A percentile compares a stretch with the other conserved stretches of the same genome.
Evolutionary conservation across 208 protist genomes (phyloP).

Genomic region (Trypanosoma rangeli): DNA sequence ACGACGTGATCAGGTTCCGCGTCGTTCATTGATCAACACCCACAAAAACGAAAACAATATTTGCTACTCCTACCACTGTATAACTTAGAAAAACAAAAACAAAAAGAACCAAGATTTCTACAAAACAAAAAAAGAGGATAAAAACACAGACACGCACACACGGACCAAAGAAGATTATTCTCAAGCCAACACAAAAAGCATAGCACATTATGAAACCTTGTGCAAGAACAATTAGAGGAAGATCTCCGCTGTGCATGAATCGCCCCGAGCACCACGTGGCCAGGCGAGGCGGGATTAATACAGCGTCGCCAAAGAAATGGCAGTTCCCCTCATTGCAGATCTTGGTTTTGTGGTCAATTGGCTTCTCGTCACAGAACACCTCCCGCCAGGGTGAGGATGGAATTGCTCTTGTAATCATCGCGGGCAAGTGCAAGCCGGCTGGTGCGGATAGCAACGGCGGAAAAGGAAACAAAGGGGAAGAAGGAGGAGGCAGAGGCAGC

Average conservation of each 20-base stretch:
- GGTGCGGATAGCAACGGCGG: too few species aligned
- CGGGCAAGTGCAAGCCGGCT: background rate
- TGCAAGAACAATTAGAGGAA: background rate
- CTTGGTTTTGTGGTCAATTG: constrained; percentile 72
- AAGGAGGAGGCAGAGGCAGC: constrained; percentile 6
- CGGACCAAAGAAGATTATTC: too few species aligned
- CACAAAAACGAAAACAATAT: constrained; percentile 6
- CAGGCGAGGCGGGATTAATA: constrained; percentile 31
- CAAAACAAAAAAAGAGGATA: constrained; percentile 1
- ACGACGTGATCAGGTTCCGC: constrained; percentile 39
- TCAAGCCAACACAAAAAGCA: constrained; percentile 1
- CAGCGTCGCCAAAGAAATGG: constrained; percentile 17
- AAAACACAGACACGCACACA: background rate
- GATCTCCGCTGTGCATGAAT: constrained; percentile 34
- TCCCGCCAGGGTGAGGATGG: constrained; percentile 57
- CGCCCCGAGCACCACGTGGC: constrained; percentile 25
- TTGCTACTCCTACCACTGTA: background rate
- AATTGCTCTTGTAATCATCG: constrained; percentile 47
- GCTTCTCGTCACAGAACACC: constrained; percentile 52
- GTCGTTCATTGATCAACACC: constrained; percentile 39
- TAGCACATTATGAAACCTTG: too few species aligned
- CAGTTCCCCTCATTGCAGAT: constrained; percentile 65
- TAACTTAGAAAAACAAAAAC: background rate
- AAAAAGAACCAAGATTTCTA: too few species aligned
- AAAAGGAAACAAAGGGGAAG: background rate